These are phyloP conservation scores for Cordia subcordata DNA, from an alignment of 257 asterid species.

Conservation along the genomic window DNA sequence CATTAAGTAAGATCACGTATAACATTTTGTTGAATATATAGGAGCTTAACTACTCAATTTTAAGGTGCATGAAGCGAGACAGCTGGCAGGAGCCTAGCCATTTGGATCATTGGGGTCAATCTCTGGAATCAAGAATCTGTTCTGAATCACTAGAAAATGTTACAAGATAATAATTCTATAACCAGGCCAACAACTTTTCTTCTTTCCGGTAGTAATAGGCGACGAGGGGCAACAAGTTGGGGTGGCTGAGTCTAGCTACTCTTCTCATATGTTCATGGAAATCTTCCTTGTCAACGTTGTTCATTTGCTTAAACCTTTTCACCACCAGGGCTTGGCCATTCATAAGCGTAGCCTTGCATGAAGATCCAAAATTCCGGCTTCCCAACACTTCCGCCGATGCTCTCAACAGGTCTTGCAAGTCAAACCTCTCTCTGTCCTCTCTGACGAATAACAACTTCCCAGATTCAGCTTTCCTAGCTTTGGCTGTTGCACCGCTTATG, in stretches of 20 bases:
- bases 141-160: no score
- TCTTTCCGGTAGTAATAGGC: constrained; percentile 87
- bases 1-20: no score
- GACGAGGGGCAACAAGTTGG: constrained; percentile 64
- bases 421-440: constrained; percentile 64
- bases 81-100: no score
- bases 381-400: constrained; percentile 92
- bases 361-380: constrained; percentile 79
- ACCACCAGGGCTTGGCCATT: constrained; percentile 77
- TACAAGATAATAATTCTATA: no score
- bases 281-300: constrained; percentile 54
- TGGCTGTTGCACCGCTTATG: no score
- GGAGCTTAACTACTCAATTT: no score
- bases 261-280: constrained; percentile 93
- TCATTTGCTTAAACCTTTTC: constrained; percentile 86
- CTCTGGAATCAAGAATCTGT: no score
- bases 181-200: constrained; percentile 46
- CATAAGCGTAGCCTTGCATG: constrained; percentile 76
- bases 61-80: no score
- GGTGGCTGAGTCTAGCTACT: constrained; percentile 60
- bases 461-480: constrained; percentile 9
- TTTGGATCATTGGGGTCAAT: no score
- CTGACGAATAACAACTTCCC: constrained; percentile 58
- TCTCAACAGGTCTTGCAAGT: constrained; percentile 71
- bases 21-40: no score